phyloP scores from a whole-genome alignment of 2,329 filamentous ascomycete species.

The Hymenoscyphus occultus region DNA sequence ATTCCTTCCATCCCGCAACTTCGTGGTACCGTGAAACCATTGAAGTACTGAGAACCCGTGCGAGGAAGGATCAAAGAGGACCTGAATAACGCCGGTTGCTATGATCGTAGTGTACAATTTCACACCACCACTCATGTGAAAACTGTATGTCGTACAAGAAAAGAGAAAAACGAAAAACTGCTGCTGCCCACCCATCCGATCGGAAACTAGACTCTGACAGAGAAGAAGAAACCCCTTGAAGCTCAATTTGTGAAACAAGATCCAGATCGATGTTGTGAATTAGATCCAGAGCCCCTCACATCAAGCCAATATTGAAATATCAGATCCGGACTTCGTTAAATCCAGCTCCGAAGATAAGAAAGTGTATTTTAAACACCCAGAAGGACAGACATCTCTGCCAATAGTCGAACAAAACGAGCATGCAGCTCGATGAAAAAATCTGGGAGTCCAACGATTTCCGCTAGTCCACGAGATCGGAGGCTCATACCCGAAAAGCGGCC shows the following conservation, averaged over 20 bases:
- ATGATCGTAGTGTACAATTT: neutral
- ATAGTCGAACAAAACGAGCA: constrained; percentile 58
- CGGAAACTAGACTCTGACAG: neutral
- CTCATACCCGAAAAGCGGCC: constrained; percentile 44
- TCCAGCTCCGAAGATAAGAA: neutral
- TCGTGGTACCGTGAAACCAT: neutral
- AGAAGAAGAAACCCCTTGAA: neutral
- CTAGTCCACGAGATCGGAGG: constrained; percentile 58
- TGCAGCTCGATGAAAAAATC: constrained; percentile 69
- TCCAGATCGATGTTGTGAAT: neutral
- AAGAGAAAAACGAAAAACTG: neutral
- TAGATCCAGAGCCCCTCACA: neutral
- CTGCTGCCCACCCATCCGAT: neutral
- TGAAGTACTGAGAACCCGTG: neutral
- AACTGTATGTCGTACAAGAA: neutral
- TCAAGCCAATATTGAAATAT: neutral
- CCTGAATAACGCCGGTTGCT: neutral
- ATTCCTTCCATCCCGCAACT: neutral
- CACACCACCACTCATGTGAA: neutral
- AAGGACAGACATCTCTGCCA: constrained; percentile 46
- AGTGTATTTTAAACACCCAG: constrained; percentile 9
- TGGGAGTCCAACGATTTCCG: constrained; percentile 63
- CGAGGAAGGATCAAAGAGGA: neutral
- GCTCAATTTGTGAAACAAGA: neutral
- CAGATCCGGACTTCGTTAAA: neutral